phyloP scores from a whole-genome alignment of 2,329 filamentous ascomycete genomes.

The Colletotrichum sp. region DNA sequence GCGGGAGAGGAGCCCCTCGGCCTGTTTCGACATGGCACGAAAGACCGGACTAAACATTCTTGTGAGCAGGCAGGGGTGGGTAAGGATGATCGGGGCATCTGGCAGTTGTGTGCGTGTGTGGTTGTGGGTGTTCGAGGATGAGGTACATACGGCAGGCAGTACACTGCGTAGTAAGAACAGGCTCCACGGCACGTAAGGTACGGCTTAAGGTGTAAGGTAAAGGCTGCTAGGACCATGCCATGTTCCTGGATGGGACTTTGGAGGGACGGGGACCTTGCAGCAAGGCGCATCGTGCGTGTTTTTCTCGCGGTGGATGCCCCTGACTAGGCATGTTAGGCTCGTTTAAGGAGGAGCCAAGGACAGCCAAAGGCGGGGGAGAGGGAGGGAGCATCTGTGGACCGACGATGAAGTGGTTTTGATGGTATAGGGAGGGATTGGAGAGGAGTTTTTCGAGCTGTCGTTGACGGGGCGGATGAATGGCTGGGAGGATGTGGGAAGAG shows the following conservation, averaged over 20 bases:
- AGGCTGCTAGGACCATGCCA: slow-evolving; percentile 4
- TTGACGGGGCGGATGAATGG: slow-evolving; percentile 15
- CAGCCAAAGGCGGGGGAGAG: slow-evolving; percentile 15
- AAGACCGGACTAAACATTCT: slow-evolving; percentile 27
- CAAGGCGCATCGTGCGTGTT: slow-evolving; percentile 11
- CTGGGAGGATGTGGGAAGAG: slow-evolving; percentile 14
- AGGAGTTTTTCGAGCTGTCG: slow-evolving; percentile 18
- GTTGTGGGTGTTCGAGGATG: neutral
- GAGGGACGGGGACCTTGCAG: slow-evolving; percentile 21
- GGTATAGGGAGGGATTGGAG: slow-evolving; percentile 16
- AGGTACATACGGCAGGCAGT: neutral
- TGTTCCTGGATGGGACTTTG: neutral
- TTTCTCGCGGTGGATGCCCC: slow-evolving; percentile 11
- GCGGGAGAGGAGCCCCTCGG: slow-evolving; percentile 23
- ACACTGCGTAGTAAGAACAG: neutral
- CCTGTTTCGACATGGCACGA: slow-evolving; percentile 23
- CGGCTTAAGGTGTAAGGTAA: neutral
- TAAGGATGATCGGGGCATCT: slow-evolving; percentile 12
- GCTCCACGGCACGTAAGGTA: neutral
- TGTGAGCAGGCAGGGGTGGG: slow-evolving; percentile 27
- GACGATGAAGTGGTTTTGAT: neutral
- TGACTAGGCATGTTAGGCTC: slow-evolving; percentile 10
- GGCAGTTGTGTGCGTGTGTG: neutral
- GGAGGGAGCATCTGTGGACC: slow-evolving; percentile 6
- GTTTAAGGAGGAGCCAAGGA: slow-evolving; percentile 16